A percentile compares a stretch with the other conserved stretches of the same genome.
These are phyloP conservation scores for Jimgerdemannia lactiflua DNA, from an alignment of 192 early-diverging fungal genomes.

Conservation along the genomic window DNA sequence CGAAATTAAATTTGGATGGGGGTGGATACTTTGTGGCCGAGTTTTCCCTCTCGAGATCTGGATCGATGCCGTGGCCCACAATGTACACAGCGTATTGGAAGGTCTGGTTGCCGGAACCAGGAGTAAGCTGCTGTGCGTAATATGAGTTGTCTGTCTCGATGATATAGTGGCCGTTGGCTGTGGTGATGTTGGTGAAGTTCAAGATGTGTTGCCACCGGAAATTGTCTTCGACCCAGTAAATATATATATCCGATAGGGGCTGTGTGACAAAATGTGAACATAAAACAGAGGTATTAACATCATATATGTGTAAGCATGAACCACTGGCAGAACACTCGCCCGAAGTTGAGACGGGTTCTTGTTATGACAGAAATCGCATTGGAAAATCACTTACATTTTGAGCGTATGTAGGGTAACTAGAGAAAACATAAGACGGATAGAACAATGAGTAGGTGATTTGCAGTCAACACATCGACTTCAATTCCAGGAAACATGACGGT, in stretches of 20 bases:
- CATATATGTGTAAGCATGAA: too few species aligned
- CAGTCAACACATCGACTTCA: too few species aligned
- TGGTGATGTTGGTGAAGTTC: too few species aligned
- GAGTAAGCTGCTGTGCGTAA: not conserved
- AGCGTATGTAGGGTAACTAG: not conserved
- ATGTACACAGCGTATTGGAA: not conserved
- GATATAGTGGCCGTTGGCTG: not conserved
- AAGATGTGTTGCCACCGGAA: too few species aligned
- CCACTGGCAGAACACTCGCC: not conserved
- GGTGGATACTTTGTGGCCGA: not conserved
- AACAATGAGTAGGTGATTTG: too few species aligned
- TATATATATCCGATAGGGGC: too few species aligned
- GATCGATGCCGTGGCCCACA: not conserved
- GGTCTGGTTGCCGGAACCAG: not conserved
- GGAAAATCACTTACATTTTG: not conserved
- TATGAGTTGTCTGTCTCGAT: not conserved
- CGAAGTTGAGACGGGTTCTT: not conserved
- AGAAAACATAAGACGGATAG: not conserved
- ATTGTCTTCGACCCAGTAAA: too few species aligned
- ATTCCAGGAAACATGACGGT: too few species aligned
- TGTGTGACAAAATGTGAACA: too few species aligned
- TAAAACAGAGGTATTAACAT: too few species aligned
- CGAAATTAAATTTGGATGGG: not conserved
- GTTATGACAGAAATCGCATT: too few species aligned
- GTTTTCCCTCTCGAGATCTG: not conserved